Evolutionary conservation across 2,329 filamentous ascomycete species (phyloP).

Genomic region (Xylaria sp.): DNA sequence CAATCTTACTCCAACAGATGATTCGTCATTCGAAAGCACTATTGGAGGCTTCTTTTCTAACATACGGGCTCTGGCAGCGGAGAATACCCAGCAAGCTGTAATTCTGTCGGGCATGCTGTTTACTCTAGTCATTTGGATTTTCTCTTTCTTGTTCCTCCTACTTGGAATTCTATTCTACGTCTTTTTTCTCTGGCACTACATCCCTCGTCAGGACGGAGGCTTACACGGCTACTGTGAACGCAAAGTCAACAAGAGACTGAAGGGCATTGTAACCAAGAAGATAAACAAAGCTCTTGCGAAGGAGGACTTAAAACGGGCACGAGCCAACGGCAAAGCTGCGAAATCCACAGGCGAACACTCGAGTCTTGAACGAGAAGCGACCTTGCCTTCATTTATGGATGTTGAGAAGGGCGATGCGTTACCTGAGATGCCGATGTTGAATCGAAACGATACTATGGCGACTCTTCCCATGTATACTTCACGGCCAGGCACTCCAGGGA

Average conservation of each 20-base stretch:
- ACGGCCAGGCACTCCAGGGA: slow-evolving; percentile 64
- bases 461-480: slow-evolving; percentile 73
- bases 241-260: slow-evolving; percentile 88
- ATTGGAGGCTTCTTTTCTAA: slow-evolving; percentile 86
- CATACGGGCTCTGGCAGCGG: slow-evolving; percentile 75
- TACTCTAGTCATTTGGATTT: slow-evolving; percentile 88
- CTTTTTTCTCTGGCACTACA: slow-evolving; percentile 91
- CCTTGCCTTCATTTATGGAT: slow-evolving; percentile 71
- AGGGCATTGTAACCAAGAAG: slow-evolving; percentile 84
- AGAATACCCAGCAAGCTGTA: slow-evolving; percentile 81
- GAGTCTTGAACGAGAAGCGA: slow-evolving; percentile 68
- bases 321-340: slow-evolving; percentile 61
- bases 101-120: slow-evolving; percentile 93
- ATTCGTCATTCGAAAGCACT: slow-evolving; percentile 66
- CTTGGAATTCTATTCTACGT: slow-evolving; percentile 82
- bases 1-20: slow-evolving; percentile 72
- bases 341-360: slow-evolving; percentile 66
- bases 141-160: slow-evolving; percentile 81
- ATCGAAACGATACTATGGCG: slow-evolving; percentile 68
- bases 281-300: slow-evolving; percentile 89
- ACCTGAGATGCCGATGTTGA: slow-evolving; percentile 68
- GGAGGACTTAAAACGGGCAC: slow-evolving; percentile 71
- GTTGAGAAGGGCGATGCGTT: slow-evolving; percentile 62
- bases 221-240: slow-evolving; percentile 88
- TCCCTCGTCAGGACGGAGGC: slow-evolving; percentile 82